Conservation (phyloP, 2,329 filamentous ascomycete species). For the Xylaria sp. region DNA sequence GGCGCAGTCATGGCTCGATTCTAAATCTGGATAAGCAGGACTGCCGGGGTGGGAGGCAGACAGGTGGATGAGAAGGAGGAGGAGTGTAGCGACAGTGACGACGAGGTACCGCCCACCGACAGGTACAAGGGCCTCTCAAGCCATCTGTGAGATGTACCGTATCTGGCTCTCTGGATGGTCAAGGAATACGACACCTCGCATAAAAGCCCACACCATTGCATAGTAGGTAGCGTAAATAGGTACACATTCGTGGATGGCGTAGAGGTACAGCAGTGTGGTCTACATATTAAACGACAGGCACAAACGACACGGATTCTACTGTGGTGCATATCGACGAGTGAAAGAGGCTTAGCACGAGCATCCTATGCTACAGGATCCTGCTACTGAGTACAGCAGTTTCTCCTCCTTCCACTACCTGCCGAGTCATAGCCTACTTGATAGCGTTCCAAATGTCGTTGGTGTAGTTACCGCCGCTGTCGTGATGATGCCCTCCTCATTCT, state of each 20-base stretch:
- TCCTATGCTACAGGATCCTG: too few species aligned
- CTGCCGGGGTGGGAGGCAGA: slow-evolving; percentile 9
- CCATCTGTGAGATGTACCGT: too few species aligned
- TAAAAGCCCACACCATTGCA: slow-evolving; percentile 33
- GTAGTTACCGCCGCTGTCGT: background rate
- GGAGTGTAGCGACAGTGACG: slow-evolving; percentile 17
- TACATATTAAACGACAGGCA: slow-evolving; percentile 10
- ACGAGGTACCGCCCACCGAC: slow-evolving; percentile 32
- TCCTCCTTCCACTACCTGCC: background rate
- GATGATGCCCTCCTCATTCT: background rate
- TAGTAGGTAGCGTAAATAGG: background rate
- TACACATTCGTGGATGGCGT: too few species aligned
- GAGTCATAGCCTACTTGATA: too few species aligned
- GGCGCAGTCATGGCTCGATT: slow-evolving; percentile 42
- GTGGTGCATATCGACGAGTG: slow-evolving; percentile 28
- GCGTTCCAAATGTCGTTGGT: background rate
- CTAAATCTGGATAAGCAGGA: slow-evolving; percentile 41
- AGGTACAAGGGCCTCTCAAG: slow-evolving; percentile 18
- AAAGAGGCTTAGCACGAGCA: slow-evolving; percentile 24
- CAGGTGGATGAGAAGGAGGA: background rate
- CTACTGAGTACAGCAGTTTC: slow-evolving; percentile 4
- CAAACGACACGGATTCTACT: slow-evolving; percentile 35
- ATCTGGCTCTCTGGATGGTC: background rate
- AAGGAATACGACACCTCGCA: slow-evolving; percentile 40
- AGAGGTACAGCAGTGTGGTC: too few species aligned